Evolutionary conservation across 129 eudicot genomes (phyloP).

Genomic region (Apium graveolens): DNA sequence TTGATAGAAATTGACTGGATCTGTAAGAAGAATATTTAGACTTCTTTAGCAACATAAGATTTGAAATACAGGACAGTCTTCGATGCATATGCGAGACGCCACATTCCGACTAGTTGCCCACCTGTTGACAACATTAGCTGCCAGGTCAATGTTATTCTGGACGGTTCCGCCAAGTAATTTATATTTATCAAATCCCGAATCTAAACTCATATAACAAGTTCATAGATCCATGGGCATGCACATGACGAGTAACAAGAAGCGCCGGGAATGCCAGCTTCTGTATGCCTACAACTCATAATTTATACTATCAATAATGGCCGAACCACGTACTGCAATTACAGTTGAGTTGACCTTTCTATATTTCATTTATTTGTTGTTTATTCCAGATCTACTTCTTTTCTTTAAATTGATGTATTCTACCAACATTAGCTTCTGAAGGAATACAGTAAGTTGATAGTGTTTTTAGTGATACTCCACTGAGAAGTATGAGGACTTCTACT

Average conservation of each 20-base stretch:
- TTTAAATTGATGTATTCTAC: slow-evolving; percentile 2
- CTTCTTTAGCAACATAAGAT: too few species aligned
- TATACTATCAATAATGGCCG: neutral
- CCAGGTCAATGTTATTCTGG: neutral
- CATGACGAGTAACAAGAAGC: slow-evolving; percentile 6
- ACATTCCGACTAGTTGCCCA: neutral
- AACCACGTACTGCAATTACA: slow-evolving; percentile 1
- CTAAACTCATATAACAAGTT: neutral
- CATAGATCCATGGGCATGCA: neutral
- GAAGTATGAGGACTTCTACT: slow-evolving; percentile 2
- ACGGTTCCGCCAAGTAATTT: neutral
- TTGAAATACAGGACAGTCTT: neutral
- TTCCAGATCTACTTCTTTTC: slow-evolving; percentile 10
- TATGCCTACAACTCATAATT: neutral
- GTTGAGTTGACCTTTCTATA: neutral
- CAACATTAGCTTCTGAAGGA: neutral
- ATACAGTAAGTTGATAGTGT: neutral
- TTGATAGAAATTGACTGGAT: too few species aligned
- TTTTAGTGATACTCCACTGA: neutral
- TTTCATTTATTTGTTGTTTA: neutral
- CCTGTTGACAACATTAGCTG: neutral
- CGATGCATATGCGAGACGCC: neutral
- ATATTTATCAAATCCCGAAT: neutral
- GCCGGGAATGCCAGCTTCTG: slow-evolving; percentile 18
- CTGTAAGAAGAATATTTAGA: too few species aligned